phyloP scores from a whole-genome alignment of 192 early-diverging fungal species.

The Dissophora globulifera region DNA sequence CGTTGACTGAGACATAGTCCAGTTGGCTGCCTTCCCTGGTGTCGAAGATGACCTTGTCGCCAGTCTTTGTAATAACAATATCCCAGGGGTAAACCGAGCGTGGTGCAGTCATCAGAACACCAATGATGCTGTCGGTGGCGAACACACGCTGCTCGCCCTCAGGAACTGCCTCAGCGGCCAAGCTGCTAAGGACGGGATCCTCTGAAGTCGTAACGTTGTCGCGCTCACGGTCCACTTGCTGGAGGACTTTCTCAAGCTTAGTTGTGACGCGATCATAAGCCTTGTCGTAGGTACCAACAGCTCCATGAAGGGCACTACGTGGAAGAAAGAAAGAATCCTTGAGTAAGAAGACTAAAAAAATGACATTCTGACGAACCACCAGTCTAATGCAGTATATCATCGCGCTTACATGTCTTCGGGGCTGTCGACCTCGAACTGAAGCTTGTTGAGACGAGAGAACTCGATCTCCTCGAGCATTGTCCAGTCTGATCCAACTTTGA shows the following conservation, averaged over 20 bases:
- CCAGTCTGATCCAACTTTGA: conserved; percentile 92
- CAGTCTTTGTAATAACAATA: conserved; percentile 87
- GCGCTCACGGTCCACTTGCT: conserved; percentile 71
- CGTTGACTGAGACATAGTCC: conserved; percentile 94
- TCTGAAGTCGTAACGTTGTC: conserved; percentile 85
- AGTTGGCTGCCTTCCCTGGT: conserved; percentile 86
- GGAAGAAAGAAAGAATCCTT: conserved; percentile 1
- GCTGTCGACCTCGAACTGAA: conserved; percentile 82
- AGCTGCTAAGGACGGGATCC: conserved; percentile 82
- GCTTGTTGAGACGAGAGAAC: conserved; percentile 85
- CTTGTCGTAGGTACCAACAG: conserved; percentile 80
- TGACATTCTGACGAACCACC: no score
- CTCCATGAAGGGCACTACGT: conserved; percentile 77
- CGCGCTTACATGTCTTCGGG: conserved; percentile 83
- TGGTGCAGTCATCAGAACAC: conserved; percentile 92
- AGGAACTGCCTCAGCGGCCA: conserved; percentile 23
- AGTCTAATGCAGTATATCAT: no score
- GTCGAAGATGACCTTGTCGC: conserved; percentile 88
- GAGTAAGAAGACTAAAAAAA: no score
- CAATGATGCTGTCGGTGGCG: conserved; percentile 90
- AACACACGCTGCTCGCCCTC: conserved; percentile 70
- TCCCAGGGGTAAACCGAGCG: conserved; percentile 97
- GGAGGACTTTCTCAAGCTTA: conserved; percentile 80
- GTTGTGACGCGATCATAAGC: conserved; percentile 86
- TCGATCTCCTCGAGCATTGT: conserved; percentile 94